These are phyloP conservation scores for Backusella liffmaniae DNA, from an alignment of 192 early-diverging fungal species.

Conservation along the genomic window DNA sequence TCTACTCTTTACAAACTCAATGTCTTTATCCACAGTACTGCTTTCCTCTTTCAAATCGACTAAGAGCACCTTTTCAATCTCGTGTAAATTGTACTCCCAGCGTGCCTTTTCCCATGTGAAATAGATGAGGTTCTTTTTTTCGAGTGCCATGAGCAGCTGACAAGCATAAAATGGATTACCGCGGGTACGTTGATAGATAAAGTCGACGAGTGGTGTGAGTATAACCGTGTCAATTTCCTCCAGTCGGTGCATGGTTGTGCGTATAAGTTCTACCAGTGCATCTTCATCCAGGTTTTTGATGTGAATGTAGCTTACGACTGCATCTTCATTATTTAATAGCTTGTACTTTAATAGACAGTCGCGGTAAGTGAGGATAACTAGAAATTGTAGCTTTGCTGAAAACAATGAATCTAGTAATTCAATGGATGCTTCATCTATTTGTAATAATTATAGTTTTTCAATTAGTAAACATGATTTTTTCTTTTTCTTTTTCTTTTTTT, in stretches of 20 bases:
- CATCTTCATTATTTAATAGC: constrained; percentile 20
- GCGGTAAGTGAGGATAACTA: constrained; percentile 30
- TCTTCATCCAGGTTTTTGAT: constrained; percentile 23
- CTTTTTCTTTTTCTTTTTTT: neutral
- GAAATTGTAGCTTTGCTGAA: constrained; percentile 15
- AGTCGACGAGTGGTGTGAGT: constrained; percentile 30
- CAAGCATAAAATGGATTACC: constrained; percentile 35
- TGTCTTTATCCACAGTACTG: constrained; percentile 12
- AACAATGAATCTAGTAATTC: constrained; percentile 30
- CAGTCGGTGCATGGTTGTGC: constrained; percentile 28
- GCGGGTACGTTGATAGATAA: constrained; percentile 17
- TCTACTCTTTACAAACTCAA: constrained; percentile 25
- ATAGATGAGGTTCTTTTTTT: constrained; percentile 29
- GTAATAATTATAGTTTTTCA: neutral
- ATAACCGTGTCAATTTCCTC: constrained; percentile 17
- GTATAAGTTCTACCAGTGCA: constrained; percentile 28
- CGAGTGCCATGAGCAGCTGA: constrained; percentile 26
- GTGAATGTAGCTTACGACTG: constrained; percentile 23
- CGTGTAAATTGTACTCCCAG: constrained; percentile 36
- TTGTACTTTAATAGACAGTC: neutral
- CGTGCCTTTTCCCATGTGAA: constrained; percentile 31
- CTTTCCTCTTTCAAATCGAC: constrained; percentile 1
- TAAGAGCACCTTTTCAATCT: constrained; percentile 18
- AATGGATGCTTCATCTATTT: constrained; percentile 34
- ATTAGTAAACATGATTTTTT: neutral